phyloP scores from a whole-genome alignment of 768 basidiomycete genomes.

The Collybiopsis confluens region DNA sequence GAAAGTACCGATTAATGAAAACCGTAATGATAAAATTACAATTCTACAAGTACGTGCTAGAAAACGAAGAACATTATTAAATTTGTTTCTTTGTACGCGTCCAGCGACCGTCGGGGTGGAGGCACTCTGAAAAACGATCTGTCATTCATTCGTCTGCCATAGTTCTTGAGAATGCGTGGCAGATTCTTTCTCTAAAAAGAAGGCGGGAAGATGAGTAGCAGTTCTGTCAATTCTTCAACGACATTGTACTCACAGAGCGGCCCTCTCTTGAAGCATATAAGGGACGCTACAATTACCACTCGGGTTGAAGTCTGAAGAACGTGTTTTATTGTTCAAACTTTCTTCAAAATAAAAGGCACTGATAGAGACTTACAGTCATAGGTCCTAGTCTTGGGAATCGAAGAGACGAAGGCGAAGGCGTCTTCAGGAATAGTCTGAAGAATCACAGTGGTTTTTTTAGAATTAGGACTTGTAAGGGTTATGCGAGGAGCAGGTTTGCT shows the following conservation, averaged over 20 bases:
- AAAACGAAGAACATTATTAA: too few relatives aligned
- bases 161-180: neutral
- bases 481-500: neutral
- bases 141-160: too few relatives aligned
- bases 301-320: neutral
- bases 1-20: too few relatives aligned
- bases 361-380: neutral
- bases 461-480: neutral
- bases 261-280: neutral
- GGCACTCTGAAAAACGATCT: too few relatives aligned
- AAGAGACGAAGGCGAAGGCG: neutral
- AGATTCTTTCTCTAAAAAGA: neutral
- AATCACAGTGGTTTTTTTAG: neutral
- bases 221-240: neutral
- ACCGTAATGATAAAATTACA: too few relatives aligned
- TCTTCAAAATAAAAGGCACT: neutral
- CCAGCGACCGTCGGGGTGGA: too few relatives aligned
- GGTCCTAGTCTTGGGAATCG: neutral
- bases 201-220: neutral
- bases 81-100: too few relatives aligned
- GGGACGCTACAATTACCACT: neutral
- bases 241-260: neutral
- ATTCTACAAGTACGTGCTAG: too few relatives aligned
- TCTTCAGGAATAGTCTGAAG: neutral
- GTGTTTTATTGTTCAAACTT: neutral